phyloP scores from a whole-genome alignment of 805 yeast species.

The Myxozyma kluyveri region DNA sequence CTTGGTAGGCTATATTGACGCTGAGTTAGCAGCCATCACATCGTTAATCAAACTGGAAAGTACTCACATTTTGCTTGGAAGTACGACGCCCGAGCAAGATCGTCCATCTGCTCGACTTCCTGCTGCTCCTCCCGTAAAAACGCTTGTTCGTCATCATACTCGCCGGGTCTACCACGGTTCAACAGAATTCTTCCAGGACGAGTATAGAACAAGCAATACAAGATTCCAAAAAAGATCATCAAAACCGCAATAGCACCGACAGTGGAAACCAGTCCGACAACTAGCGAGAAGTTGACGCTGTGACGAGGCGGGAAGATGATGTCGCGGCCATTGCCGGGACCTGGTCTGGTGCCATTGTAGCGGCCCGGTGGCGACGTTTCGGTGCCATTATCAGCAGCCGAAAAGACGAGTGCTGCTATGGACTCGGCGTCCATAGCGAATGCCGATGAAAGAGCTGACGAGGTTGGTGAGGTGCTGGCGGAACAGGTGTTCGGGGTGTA shows the following conservation, averaged over 20 bases:
- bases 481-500: too few relatives aligned
- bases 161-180: conserved; percentile 51
- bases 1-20: conserved; percentile 38
- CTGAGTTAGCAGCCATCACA: neutral
- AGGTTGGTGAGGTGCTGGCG: too few relatives aligned
- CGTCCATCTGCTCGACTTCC: conserved; percentile 61
- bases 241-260: conserved; percentile 34
- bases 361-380: conserved; percentile 3
- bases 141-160: conserved; percentile 60
- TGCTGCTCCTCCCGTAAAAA: conserved; percentile 60
- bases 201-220: conserved; percentile 39
- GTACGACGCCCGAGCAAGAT: conserved; percentile 54
- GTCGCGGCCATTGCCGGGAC: neutral
- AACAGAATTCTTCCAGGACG: conserved; percentile 39
- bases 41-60: neutral
- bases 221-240: conserved; percentile 37
- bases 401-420: neutral
- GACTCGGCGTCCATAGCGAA: conserved; percentile 1
- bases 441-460: too few relatives aligned
- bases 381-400: conserved; percentile 1
- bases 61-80: conserved; percentile 56
- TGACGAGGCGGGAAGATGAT: neutral
- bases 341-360: neutral
- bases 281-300: conserved; percentile 39
- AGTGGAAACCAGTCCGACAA: conserved; percentile 42